Percentiles rank a stretch among this genome's conserved stretches.
These are phyloP conservation scores for Drosera capensis DNA, from an alignment of 148 eudicot genomes.

Conservation along the genomic window DNA sequence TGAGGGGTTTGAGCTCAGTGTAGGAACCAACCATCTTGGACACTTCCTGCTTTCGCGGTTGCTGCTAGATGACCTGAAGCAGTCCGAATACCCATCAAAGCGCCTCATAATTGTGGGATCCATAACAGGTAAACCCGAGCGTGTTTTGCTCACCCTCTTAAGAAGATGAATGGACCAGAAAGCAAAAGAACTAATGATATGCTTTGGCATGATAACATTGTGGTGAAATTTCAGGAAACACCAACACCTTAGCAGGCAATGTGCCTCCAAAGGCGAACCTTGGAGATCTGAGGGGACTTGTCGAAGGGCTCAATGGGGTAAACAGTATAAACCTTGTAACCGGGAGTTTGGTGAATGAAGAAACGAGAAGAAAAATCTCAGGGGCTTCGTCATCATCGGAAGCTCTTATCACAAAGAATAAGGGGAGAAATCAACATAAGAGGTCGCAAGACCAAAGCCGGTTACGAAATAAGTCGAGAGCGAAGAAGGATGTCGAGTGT, in stretches of 20 bases:
- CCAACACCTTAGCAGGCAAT: conserved; percentile 87
- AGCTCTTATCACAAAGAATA: too few species aligned
- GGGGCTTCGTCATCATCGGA: conserved; percentile 92
- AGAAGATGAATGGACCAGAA: neutral
- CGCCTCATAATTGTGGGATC: conserved; percentile 40
- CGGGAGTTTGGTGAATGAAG: conserved; percentile 87
- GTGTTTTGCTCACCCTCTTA: neutral
- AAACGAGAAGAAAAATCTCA: conserved; percentile 85
- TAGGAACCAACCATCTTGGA: conserved; percentile 35
- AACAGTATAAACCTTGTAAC: conserved; percentile 80
- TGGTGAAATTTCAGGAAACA: conserved; percentile 53
- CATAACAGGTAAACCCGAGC: conserved; percentile 21
- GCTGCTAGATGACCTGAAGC: conserved; percentile 31
- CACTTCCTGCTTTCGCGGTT: conserved; percentile 30
- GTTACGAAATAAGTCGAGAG: too few species aligned
- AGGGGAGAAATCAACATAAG: too few species aligned
- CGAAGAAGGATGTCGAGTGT: too few species aligned
- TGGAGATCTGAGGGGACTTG: conserved; percentile 76
- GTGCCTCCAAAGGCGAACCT: conserved; percentile 92
- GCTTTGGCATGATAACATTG: too few species aligned
- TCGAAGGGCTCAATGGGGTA: conserved; percentile 51
- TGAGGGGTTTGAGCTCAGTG: conserved; percentile 33
- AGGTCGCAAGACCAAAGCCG: too few species aligned
- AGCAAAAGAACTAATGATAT: too few species aligned
- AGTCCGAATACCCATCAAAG: conserved; percentile 31